phyloP scores from a whole-genome alignment of 495 filamentous ascomycete species.

The Hypoxylon fuscum region DNA sequence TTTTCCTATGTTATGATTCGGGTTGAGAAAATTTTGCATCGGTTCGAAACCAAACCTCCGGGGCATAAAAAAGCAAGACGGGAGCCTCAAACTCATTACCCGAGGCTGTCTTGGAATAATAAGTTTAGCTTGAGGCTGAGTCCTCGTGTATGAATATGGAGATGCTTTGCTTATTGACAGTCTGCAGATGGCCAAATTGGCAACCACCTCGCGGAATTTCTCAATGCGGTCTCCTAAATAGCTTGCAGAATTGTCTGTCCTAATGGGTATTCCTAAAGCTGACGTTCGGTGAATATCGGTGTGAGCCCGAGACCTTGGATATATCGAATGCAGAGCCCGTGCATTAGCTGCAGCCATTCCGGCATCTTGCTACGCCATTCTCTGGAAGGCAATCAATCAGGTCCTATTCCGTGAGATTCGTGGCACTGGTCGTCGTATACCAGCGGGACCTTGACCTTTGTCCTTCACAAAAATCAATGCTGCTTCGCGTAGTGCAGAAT shows the following conservation, averaged over 20 bases:
- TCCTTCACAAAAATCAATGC: conserved; percentile 23
- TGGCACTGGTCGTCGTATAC: conserved; percentile 8
- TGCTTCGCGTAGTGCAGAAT: no score
- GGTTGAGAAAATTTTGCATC: not conserved
- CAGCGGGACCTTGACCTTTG: conserved; percentile 28
- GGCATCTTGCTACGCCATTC: conserved; percentile 5
- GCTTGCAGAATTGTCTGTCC: no score
- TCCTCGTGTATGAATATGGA: conserved; percentile 3
- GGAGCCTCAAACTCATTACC: conserved; percentile 15
- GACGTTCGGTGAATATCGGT: conserved; percentile 11
- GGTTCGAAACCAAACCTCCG: conserved; percentile 2
- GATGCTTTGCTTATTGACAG: conserved; percentile 9
- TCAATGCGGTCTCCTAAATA: not conserved
- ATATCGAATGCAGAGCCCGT: conserved; percentile 23
- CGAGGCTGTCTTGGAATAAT: conserved; percentile 33
- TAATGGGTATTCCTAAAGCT: not conserved
- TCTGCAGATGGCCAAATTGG: not conserved
- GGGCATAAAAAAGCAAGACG: conserved; percentile 4
- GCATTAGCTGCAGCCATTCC: conserved; percentile 16
- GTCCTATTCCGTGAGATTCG: conserved; percentile 22
- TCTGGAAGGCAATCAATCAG: conserved; percentile 10
- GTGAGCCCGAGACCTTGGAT: conserved; percentile 31
- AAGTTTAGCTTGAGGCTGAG: conserved; percentile 18
- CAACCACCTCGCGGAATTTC: not conserved
- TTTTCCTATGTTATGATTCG: conserved; percentile 8